phyloP scores from a whole-genome alignment of 306 rosid species.

The Parietaria judaica region DNA sequence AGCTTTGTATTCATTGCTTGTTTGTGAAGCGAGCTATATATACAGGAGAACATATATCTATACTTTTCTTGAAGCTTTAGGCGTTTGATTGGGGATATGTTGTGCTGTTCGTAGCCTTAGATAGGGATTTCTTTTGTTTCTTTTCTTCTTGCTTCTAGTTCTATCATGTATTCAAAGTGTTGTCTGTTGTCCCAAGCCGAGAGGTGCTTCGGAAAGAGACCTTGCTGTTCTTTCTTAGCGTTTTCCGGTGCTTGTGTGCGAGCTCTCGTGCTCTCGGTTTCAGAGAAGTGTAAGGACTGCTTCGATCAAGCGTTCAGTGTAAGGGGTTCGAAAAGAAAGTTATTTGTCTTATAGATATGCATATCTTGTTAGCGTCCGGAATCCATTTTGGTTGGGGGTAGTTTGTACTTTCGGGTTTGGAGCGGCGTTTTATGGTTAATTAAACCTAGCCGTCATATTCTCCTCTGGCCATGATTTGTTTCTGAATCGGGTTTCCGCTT shows the following conservation, averaged over 20 bases:
- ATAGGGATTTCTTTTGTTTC: constrained; percentile 26
- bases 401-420: too few species aligned
- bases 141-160: constrained; percentile 21
- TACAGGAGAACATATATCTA: constrained; percentile 28
- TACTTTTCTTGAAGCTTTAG: constrained; percentile 40
- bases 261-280: constrained; percentile 27
- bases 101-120: background rate
- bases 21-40: constrained; percentile 44
- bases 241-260: constrained; percentile 44
- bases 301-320: constrained; percentile 52
- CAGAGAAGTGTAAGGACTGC: constrained; percentile 50
- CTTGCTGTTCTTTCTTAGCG: constrained; percentile 46
- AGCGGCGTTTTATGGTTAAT: too few species aligned
- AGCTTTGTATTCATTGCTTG: constrained; percentile 51
- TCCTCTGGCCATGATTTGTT: too few species aligned
- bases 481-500: too few species aligned
- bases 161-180: constrained; percentile 50
- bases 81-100: constrained; percentile 16
- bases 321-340: constrained; percentile 21
- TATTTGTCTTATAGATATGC: background rate
- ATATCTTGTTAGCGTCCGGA: background rate
- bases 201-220: constrained; percentile 52
- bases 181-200: constrained; percentile 44
- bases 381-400: background rate
- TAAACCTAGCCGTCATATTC: too few species aligned